Evolutionary conservation across 1,284 basidiomycete species (phyloP), one percentile per base, ranked within the genome.

Genomic region (Sutorius eximius): DNA sequence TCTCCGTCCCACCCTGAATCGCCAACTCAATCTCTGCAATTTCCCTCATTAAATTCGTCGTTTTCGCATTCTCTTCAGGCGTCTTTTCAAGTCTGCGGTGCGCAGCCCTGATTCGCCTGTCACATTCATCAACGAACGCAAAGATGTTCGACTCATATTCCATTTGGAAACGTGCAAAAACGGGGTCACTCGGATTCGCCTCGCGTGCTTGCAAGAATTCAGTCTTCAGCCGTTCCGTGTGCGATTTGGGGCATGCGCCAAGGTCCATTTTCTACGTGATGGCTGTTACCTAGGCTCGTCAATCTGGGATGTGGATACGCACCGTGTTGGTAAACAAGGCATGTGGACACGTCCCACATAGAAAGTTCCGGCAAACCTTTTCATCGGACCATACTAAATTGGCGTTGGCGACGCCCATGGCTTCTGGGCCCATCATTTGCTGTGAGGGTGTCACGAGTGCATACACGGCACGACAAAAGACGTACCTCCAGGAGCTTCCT

Each of bases 381-480:
- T 95, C 93, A 73, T 97, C 93, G 56, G 89, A 92, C 89, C 97
- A 98, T 58, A 91, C 87, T 59, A 98, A 79, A 75, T 98, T 95
- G 61, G 90, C 87, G 63, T 93, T 93, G 45, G 91, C 87, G 49
- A 95, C 87, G 63, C 95, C 95, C 93, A 98, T 96, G 15, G 95
- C 93, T 75, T 98, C 95, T 42, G 93, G 92, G n/a, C 94, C 94
- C 94, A 97, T 96, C 93, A 97, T 95, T 95, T 95, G 94, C 92
- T 95, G 67, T 45, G 27, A 49, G 37, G 27, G 29, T 29, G 48
- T 61, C 45, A 57, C 46, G 13, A 45, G 22, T 42, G 44, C 48
- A 15, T 20, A 32, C n/a, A 42, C 22, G 18, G 33, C 30, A 10
- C 20, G 12, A 32, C 5, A n/a, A 51, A 42, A 46, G 12, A 71